Evolutionary conservation across 2,329 filamentous ascomycete species (phyloP).

Genomic region (Botrytis pseudocinerea): DNA sequence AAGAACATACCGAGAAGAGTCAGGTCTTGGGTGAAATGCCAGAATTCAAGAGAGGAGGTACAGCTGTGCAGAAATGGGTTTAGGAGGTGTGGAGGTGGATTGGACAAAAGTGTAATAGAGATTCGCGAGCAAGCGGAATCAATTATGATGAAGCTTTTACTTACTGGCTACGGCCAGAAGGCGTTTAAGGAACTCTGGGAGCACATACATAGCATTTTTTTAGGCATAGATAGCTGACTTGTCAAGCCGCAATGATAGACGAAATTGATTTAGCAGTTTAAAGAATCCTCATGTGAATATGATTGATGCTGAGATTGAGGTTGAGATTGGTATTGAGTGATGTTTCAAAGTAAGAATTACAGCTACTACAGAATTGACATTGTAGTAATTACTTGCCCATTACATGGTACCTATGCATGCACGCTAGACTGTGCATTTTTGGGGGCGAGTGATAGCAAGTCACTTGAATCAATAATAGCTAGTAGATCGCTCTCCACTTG

Average conservation of each 20-base stretch:
- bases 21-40: constrained; percentile 59
- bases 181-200: constrained; percentile 17
- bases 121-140: not conserved
- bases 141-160: not conserved
- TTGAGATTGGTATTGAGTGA: not conserved
- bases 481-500: not conserved
- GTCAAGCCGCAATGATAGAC: not conserved
- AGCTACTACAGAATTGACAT: not conserved
- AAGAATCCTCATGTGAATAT: not conserved
- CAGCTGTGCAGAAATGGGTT: constrained; percentile 59
- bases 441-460: not conserved
- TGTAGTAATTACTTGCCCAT: not conserved
- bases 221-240: constrained; percentile 6
- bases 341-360: not conserved
- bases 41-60: constrained; percentile 67
- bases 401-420: not conserved
- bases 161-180: not conserved
- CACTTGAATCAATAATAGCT: not conserved
- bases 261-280: not conserved
- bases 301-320: not conserved
- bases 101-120: not conserved
- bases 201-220: not conserved
- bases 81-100: not conserved
- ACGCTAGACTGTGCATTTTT: not conserved
- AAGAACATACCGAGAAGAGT: constrained; percentile 71